Conservation (phyloP, 163 green algal genomes). For the Scenedesmus sp. region DNA sequence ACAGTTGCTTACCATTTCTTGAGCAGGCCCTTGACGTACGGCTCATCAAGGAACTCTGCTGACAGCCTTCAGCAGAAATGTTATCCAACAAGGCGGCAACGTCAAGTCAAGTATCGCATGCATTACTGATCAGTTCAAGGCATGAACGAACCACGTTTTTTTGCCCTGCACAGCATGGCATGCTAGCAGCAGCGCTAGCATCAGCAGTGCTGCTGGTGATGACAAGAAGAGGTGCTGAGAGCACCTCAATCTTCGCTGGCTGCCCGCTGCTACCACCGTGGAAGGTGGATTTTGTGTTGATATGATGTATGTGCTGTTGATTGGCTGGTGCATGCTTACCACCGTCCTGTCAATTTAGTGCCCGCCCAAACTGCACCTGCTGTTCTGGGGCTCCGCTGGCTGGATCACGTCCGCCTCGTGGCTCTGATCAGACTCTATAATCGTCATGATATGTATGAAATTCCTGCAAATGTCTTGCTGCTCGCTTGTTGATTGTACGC, state of each 20-base stretch:
- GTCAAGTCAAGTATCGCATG: neutral
- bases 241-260: too few species aligned
- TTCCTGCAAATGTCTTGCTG: neutral
- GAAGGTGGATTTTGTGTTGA: too few species aligned
- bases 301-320: neutral
- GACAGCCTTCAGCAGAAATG: neutral
- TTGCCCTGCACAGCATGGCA: too few species aligned
- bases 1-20: slow-evolving; percentile 30
- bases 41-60: slow-evolving; percentile 24
- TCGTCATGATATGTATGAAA: neutral
- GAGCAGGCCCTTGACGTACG: slow-evolving; percentile 30
- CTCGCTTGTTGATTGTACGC: too few species aligned
- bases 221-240: neutral
- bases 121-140: neutral
- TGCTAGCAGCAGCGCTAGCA: neutral
- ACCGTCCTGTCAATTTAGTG: neutral
- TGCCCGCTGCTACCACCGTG: too few species aligned
- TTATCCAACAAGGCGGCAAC: neutral
- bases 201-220: neutral
- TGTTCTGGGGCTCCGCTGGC: neutral
- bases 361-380: neutral
- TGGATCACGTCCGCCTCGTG: neutral
- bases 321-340: neutral
- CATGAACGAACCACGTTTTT: neutral
- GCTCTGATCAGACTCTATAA: neutral